Conservation (phyloP, 2,329 filamentous ascomycete genomes). For the Colletotrichum gloeosporioides region DNA sequence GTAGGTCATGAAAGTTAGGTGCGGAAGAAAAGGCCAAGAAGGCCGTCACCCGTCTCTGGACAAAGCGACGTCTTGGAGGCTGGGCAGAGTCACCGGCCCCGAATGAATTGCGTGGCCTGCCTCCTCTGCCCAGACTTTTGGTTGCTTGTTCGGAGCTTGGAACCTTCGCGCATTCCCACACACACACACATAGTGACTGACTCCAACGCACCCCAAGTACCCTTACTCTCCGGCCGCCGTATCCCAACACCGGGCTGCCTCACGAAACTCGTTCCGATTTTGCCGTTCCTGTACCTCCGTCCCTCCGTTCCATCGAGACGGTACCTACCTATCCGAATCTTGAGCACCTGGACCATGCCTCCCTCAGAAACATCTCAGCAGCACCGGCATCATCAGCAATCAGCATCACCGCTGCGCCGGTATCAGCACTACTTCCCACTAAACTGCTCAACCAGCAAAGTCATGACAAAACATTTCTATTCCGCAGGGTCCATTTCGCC, state of each 20-base stretch:
- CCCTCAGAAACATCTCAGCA: not conserved
- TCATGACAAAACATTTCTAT: not conserved
- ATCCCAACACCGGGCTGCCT: not conserved
- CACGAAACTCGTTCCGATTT: not conserved
- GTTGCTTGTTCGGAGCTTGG: not conserved
- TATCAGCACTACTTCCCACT: not conserved
- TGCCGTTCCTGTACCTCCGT: not conserved
- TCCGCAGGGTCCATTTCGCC: not conserved
- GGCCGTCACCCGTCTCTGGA: not conserved
- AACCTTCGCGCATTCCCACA: not conserved
- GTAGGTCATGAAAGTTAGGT: not conserved
- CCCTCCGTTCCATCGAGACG: not conserved
- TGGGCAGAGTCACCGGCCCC: constrained; percentile 19
- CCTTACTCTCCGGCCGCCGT: not conserved
- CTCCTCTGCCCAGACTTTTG: not conserved
- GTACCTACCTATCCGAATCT: not conserved
- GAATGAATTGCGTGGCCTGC: constrained; percentile 16
- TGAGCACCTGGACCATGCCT: not conserved
- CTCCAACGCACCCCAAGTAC: not conserved
- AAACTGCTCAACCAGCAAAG: not conserved
- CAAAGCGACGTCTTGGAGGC: constrained; percentile 17
- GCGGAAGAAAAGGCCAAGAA: constrained; percentile 3
- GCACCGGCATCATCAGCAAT: not conserved
- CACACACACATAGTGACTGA: not conserved
- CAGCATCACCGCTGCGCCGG: not conserved